These are phyloP conservation scores for Rhodotorula sp. DNA, from an alignment of 1,284 basidiomycete genomes.

Conservation along the genomic window DNA sequence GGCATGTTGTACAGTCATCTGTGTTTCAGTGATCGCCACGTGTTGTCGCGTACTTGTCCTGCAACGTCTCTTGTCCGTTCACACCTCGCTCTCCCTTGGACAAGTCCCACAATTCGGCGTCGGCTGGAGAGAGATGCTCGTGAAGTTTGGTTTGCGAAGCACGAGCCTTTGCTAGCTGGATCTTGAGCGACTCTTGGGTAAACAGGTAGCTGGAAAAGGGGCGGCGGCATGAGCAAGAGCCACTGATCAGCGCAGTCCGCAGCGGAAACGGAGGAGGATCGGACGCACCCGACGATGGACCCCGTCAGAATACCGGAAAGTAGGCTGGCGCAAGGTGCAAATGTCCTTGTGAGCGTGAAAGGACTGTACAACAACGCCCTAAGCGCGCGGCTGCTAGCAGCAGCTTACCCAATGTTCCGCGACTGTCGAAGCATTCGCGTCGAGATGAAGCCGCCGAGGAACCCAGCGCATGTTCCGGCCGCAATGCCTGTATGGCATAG, in stretches of 20 bases:
- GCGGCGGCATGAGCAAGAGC: background rate
- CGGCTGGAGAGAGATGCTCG: background rate
- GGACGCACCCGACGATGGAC: constrained; percentile 8
- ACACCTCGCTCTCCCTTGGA: constrained; percentile 37
- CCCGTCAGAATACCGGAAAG: constrained; percentile 7
- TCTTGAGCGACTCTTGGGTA: constrained; percentile 32
- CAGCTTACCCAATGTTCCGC: constrained; percentile 23
- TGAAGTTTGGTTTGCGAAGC: constrained; percentile 5
- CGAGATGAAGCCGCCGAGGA: constrained; percentile 26
- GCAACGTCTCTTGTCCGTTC: constrained; percentile 41
- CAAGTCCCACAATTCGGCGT: constrained; percentile 9
- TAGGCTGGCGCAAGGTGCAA: background rate
- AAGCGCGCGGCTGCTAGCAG: background rate
- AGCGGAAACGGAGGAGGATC: too few species aligned
- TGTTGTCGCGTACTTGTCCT: constrained; percentile 45
- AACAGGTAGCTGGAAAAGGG: constrained; percentile 23
- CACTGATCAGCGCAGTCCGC: too few species aligned
- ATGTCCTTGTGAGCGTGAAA: background rate
- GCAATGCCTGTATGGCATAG: constrained; percentile 12
- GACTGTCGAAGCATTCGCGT: constrained; percentile 18
- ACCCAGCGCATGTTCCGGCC: constrained; percentile 30
- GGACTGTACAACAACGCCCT: too few species aligned
- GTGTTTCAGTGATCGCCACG: constrained; percentile 42
- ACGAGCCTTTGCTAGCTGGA: constrained; percentile 26
- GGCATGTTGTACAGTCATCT: too few species aligned